Evolutionary conservation across 495 filamentous ascomycete genomes (phyloP), one percentile per base, ranked within the genome.

Genomic region (Penicillium canescens): DNA sequence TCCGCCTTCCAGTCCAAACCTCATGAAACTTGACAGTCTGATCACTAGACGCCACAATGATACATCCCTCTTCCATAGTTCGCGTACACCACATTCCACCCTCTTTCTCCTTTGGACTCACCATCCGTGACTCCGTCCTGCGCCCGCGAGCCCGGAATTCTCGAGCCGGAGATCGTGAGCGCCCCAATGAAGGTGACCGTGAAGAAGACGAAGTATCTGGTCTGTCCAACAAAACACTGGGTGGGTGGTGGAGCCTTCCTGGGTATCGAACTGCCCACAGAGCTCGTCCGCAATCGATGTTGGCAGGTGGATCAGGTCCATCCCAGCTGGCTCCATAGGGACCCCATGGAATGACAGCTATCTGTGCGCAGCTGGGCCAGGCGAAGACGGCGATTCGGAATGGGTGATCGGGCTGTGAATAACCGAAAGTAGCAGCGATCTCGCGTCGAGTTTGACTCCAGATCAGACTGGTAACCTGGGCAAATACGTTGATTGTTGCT

Each of bases 1-100:
- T 87, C 56, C 75, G 79, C 10, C 80, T 75, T 12, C 86, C 83
- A 12, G 78, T 78, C 95, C 92, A 98, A 10, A 98, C 84, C 70
- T 98, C 92, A 67, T 98, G 93, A 58, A 98, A 98, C 69, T 94
- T 92, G 66, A 98, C 89, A 61, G 86, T 95, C 66, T 90, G 87
- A 71, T 97, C 94, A 61, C 92, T 96, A 23, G 90, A 90, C 26
- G 93, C 95, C 46, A 98, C 88, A 34, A 96, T 89, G 55, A 98
- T 89, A 65, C 93, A 97, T 8, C 92, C 93, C 65, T 96, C 92
- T 57, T 88, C 80, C n/a, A 77, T 73, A 1, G 84, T 87, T 31
- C 88, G 79, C 7, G 65, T 63, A 40, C 77, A 78, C 79, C 79
- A 84, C 18, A 73, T 61, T 1, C 74, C 76, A 28, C 79, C 78